Evolutionary conservation across 2,329 filamentous ascomycete genomes (phyloP).

Genomic region (Sclerotiophoma versabilis): DNA sequence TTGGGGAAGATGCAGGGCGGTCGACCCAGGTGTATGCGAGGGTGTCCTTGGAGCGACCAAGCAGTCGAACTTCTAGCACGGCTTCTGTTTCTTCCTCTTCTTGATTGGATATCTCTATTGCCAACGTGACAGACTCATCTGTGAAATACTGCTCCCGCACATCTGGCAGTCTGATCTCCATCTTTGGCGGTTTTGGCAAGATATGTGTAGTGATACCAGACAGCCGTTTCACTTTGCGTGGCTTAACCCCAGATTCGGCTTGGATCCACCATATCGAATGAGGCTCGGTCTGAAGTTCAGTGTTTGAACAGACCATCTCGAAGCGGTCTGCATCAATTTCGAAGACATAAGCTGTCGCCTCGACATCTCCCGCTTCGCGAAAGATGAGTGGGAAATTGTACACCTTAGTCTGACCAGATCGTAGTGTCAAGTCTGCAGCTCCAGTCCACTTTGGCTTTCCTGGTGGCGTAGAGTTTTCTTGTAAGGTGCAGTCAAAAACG

Average conservation of each 20-base stretch:
- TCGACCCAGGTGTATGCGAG: conserved; percentile 58
- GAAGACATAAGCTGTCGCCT: conserved; percentile 69
- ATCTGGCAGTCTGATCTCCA: conserved; percentile 74
- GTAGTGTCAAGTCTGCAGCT: conserved; percentile 68
- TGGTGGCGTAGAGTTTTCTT: conserved; percentile 34
- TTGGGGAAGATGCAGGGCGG: conserved; percentile 41
- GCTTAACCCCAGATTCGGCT: conserved; percentile 31
- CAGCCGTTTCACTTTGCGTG: conserved; percentile 39
- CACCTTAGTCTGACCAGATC: conserved; percentile 71
- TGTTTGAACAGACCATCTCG: conserved; percentile 70
- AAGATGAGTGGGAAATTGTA: conserved; percentile 76
- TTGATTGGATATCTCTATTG: conserved; percentile 76
- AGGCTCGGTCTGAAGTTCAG: conserved; percentile 42
- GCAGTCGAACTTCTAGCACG: conserved; percentile 71
- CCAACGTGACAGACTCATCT: conserved; percentile 75
- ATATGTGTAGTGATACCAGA: conserved; percentile 69
- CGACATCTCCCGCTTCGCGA: conserved; percentile 81
- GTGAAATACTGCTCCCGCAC: conserved; percentile 79
- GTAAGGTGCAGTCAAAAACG: conserved; percentile 32
- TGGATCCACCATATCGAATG: conserved; percentile 46
- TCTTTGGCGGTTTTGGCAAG: conserved; percentile 88
- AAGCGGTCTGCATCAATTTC: conserved; percentile 71
- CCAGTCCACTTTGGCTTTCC: conserved; percentile 59
- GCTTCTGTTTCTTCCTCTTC: conserved; percentile 81
- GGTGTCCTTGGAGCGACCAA: conserved; percentile 62